Evolutionary conservation across 257 asterid species (phyloP), one percentile per base, ranked within the genome.

Genomic region (Striga asiatica): DNA sequence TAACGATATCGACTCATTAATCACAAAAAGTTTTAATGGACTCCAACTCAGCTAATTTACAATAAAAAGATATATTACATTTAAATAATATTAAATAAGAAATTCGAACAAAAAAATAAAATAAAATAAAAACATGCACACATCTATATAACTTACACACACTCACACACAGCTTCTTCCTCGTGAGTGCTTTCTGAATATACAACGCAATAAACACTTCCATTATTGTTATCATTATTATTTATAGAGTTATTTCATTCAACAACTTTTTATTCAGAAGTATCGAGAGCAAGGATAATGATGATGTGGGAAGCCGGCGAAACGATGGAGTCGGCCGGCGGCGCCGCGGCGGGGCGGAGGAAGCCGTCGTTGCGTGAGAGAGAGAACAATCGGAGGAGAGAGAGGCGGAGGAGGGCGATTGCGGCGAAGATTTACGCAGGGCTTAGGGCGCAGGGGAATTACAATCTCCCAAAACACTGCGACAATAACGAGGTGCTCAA

Each of bases 221-320:
- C 31, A 25, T 45, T 8, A 20, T 9, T 39, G 2, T 24, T 8
- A 32, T n/a, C 11, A 5, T 17, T 45, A 45, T 45, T 17, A 17
- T 17, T 17, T 17, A 2, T 6, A 2, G 42, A 9, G 10, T 2
- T 16, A 35, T n/a, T 11, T 9, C 42, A 11, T 34, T 12, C 12
- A 8, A 8, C 4, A 34, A 6, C 3, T 4, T 41, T 41, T 41
- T 13, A 3, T 20, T 20, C 4, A 12, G 28, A 3, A 23, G 23
- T 0, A 13, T 8, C 1, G 31, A 47, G 28, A 19, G 20, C 7
- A 20, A 20, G 50, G 58, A 16, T 38, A 27, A 70, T 58, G 60
- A 89, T 86, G 95, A 87, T 80, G 85, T 92, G 99, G 94, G 99
- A 88, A 73, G 86, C 77, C 56, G 93, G 80, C 17, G 84, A 82